Conservation (phyloP, 1,139 yeast genomes). For the Zygosaccharomyces pseudobailii region DNA sequence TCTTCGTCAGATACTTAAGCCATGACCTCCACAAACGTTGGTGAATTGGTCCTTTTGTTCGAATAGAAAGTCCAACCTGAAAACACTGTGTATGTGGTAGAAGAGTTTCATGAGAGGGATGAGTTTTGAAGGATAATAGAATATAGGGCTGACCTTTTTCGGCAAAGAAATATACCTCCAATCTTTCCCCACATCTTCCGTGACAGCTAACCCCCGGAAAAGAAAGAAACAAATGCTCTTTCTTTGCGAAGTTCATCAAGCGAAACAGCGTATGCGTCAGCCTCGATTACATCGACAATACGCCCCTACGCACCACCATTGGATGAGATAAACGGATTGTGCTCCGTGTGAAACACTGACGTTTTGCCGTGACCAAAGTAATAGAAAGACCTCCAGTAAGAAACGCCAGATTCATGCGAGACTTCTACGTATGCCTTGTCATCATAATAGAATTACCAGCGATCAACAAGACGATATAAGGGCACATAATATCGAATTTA, state of each 20-base stretch:
- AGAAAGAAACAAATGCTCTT: constrained; percentile 23
- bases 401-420: neutral
- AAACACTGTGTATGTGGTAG: constrained; percentile 3
- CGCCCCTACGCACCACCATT: constrained; percentile 29
- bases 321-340: constrained; percentile 14
- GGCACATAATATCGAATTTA: neutral
- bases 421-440: constrained; percentile 4
- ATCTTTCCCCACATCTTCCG: constrained; percentile 26
- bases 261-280: constrained; percentile 8
- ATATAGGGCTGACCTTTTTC: neutral
- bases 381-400: constrained; percentile 3
- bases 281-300: constrained; percentile 2
- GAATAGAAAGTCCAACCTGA: neutral
- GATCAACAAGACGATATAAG: neutral
- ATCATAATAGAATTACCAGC: constrained; percentile 7
- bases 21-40: neutral
- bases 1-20: constrained; percentile 14
- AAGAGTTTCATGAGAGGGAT: constrained; percentile 12
- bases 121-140: constrained; percentile 8
- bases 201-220: constrained; percentile 13
- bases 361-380: constrained; percentile 30
- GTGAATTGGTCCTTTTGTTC: constrained; percentile 2
- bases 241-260: constrained; percentile 17
- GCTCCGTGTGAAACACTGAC: constrained; percentile 13
- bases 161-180: constrained; percentile 18